These are phyloP conservation scores for Acanthamoeba sp. DNA, from an alignment of 208 protist genomes.

Conservation along the genomic window DNA sequence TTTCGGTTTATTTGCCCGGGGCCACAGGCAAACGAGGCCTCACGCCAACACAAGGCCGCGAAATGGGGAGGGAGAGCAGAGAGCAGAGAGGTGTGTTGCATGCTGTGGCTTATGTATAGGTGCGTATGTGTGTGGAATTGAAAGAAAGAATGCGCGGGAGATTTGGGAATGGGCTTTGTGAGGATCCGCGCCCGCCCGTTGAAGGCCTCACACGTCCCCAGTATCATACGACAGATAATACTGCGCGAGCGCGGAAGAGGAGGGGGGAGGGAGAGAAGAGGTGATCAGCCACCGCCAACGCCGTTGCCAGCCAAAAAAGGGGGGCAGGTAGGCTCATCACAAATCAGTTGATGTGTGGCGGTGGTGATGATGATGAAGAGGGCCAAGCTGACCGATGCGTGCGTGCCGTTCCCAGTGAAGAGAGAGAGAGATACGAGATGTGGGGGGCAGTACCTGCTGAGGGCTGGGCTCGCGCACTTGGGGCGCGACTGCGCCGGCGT, in stretches of 20 bases:
- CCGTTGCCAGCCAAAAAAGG: neutral
- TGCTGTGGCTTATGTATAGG: no score
- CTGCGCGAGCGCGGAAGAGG: neutral
- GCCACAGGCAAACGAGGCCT: no score
- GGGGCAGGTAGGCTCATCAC: neutral
- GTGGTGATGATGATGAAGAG: no score
- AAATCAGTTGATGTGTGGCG: neutral
- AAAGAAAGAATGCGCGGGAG: neutral
- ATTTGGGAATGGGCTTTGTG: neutral
- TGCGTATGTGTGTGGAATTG: no score
- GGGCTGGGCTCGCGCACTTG: constrained; percentile 14
- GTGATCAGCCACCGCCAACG: neutral
- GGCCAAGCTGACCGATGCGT: no score
- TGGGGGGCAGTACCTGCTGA: neutral
- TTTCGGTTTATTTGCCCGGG: neutral
- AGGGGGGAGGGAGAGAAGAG: neutral
- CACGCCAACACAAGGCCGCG: no score
- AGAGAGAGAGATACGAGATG: neutral
- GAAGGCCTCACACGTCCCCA: neutral
- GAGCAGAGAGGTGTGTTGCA: no score
- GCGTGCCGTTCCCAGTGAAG: neutral
- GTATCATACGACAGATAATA: constrained; percentile 37
- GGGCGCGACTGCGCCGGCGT: neutral
- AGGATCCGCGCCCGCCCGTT: neutral
- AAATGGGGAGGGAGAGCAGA: no score